These are phyloP conservation scores for Sordaria brevicollis DNA, from an alignment of 495 filamentous ascomycete genomes.

Conservation along the genomic window DNA sequence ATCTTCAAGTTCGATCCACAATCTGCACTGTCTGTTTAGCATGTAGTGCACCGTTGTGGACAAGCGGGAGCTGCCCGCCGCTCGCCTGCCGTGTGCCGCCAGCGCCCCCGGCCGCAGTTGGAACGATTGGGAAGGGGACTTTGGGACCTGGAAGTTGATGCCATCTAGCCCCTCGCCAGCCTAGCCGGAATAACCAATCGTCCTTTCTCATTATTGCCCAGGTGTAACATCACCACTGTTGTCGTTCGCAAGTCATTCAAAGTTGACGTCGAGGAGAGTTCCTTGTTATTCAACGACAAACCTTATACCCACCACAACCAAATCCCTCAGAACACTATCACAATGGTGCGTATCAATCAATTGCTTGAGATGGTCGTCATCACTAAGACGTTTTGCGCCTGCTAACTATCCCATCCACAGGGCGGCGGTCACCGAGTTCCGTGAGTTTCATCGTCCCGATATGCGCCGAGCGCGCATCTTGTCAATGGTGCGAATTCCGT, in stretches of 20 bases:
- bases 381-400: no score
- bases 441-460: slow-evolving; percentile 44
- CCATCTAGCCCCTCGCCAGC: background rate
- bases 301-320: slow-evolving; percentile 4
- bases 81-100: background rate
- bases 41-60: background rate
- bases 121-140: background rate
- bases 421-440: slow-evolving; percentile 79
- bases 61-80: background rate
- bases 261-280: background rate
- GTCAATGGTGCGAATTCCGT: no score
- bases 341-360: slow-evolving; percentile 19
- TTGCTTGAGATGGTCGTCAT: background rate
- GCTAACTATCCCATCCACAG: slow-evolving; percentile 18
- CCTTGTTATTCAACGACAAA: slow-evolving; percentile 1
- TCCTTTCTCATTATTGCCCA: background rate
- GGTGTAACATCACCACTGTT: background rate
- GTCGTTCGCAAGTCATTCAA: background rate
- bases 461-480: no score
- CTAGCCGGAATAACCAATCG: background rate
- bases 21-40: background rate
- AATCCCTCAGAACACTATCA: slow-evolving; percentile 7
- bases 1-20: background rate
- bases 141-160: background rate
- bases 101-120: background rate